phyloP scores from a whole-genome alignment of 2,329 filamentous ascomycete genomes.

The Fusarium sterilihyphosum region DNA sequence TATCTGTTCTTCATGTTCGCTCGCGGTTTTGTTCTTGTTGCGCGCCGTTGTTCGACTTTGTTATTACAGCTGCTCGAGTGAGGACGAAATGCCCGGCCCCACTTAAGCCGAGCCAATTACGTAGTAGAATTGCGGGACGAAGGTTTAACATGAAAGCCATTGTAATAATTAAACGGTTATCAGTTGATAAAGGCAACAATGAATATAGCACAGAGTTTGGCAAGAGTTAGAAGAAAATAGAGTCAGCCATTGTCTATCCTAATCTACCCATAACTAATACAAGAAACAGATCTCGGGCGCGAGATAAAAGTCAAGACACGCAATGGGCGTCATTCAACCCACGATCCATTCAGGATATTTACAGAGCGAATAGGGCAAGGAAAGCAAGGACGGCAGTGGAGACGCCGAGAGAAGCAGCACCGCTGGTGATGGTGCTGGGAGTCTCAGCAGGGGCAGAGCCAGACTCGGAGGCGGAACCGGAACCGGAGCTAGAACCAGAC shows the following conservation, averaged over 20 bases:
- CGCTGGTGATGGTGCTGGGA: slow-evolving; percentile 22
- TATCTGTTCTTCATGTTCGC: not conserved
- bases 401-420: slow-evolving; percentile 31
- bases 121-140: not conserved
- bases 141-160: not conserved
- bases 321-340: slow-evolving; percentile 38
- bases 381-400: slow-evolving; percentile 33
- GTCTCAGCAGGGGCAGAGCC: slow-evolving; percentile 28
- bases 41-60: not conserved
- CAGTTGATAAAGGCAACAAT: no score
- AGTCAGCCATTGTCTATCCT: slow-evolving; percentile 42
- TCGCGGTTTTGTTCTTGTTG: not conserved
- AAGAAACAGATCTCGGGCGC: slow-evolving; percentile 43
- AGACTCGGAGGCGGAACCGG: slow-evolving; percentile 22
- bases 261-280: slow-evolving; percentile 42
- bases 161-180: not conserved
- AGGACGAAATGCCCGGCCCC: not conserved
- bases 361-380: slow-evolving; percentile 39
- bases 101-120: not conserved
- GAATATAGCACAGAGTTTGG: not conserved
- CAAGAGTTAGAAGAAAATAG: slow-evolving; percentile 14
- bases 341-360: slow-evolving; percentile 39
- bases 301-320: slow-evolving; percentile 40
- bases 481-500: slow-evolving; percentile 25
- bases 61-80: not conserved